Conservation (phyloP, 2,329 filamentous ascomycete genomes). For the Xylariaceae sp. region DNA sequence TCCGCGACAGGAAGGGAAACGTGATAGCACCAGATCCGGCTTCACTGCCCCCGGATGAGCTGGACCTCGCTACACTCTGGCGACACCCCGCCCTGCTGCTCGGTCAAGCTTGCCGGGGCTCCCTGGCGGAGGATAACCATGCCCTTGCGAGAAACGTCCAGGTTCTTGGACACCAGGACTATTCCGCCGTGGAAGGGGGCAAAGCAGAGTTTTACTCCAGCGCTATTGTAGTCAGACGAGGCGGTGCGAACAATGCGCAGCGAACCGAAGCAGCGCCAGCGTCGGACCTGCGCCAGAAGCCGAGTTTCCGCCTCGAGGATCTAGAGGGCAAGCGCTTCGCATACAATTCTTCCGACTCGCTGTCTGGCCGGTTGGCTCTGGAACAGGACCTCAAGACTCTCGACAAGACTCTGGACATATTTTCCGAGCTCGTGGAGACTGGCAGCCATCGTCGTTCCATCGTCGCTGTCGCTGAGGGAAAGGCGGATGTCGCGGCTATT, state of each 20-base stretch:
- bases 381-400: conserved; percentile 9
- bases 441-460: conserved; percentile 15
- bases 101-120: conserved; percentile 13
- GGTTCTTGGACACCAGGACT: conserved; percentile 14
- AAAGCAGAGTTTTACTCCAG: conserved; percentile 10
- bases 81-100: conserved; percentile 12
- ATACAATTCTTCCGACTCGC: conserved; percentile 13
- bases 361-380: conserved; percentile 11
- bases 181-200: conserved; percentile 12
- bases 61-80: conserved; percentile 14
- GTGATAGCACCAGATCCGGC: conserved; percentile 13
- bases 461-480: conserved; percentile 9
- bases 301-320: conserved; percentile 3
- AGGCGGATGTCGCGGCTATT: conserved; percentile 11
- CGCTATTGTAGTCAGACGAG: conserved; percentile 11
- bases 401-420: conserved; percentile 5
- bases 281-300: conserved; percentile 3
- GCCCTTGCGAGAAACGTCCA: conserved; percentile 10
- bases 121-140: conserved; percentile 13
- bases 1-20: conserved; percentile 8
- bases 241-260: not conserved
- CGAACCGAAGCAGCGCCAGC: conserved; percentile 3
- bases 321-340: conserved; percentile 13
- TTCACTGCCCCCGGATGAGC: conserved; percentile 11
- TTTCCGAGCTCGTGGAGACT: conserved; percentile 8